Evolutionary conservation across 2,329 filamentous ascomycete species (phyloP), one percentile per base, ranked within the genome.

Genomic region (Diaporthe citrichinensis): DNA sequence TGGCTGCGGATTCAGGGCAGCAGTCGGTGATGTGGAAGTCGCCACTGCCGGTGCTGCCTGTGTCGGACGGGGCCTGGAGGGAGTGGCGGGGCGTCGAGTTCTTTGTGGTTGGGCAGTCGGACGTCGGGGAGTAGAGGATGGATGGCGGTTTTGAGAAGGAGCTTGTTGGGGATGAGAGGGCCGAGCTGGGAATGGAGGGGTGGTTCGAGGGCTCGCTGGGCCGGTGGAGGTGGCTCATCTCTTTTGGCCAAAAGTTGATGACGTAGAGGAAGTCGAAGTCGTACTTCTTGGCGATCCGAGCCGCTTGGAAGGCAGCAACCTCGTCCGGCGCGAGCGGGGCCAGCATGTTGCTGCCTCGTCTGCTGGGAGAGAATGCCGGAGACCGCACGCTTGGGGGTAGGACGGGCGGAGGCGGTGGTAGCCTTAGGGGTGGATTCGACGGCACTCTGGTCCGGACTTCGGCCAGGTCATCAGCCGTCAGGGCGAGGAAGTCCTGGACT

Each of bases 191-290:
- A 2, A 69, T 53, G 1, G 53, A 39, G 31, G 36, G 59, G 25
- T 55, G 71, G 23, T 31, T 36, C 72, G 73, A n/a, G 57, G 49
- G 49, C 20, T 72, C 44, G 73, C 58, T 58, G 10, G 73, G 75
- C 74, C 72, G 9, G 79, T 79, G 44, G 77, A 73, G 44, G 72
- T 73, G 76, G 69, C 78, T 77, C 77, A 80, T 79, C 51, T 80
- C 77, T 51, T 80, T 84, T 4, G 90, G 89, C 90, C 90, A 91
- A 20, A 92, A 82, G 77, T 89, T 91, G 77, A 91, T 87, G 41
- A 92, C 86, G 77, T 92, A 92, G 17, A 91, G 85, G 34, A 92
- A 84, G 77, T 91, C 88, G 71, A 92, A 91, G 72, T 89, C 85
- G 80, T 90, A 90, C 72, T 87, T 86, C 5, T 84, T 85, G 7